A percentile compares a stretch with the other conserved stretches of the same genome.
These are phyloP conservation scores for Aspergillus arachidicola DNA, from an alignment of 2,329 filamentous ascomycete species.

Conservation along the genomic window DNA sequence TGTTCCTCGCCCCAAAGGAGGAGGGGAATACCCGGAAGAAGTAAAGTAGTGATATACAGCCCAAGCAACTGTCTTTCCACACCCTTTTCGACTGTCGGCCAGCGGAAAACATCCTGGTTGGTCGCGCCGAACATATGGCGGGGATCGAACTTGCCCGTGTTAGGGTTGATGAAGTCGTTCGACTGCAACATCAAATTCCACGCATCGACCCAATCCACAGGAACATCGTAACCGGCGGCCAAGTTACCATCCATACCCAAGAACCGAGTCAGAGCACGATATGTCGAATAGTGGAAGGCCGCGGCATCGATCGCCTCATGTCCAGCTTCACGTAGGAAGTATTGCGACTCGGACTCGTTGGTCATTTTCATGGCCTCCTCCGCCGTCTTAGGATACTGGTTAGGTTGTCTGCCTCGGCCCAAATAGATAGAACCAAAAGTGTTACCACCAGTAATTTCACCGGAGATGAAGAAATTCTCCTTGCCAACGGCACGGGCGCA, in stretches of 20 bases:
- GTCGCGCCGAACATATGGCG: slow-evolving; percentile 66
- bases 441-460: slow-evolving; percentile 66
- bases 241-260: slow-evolving; percentile 62
- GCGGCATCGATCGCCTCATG: slow-evolving; percentile 60
- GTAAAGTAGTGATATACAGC: slow-evolving; percentile 60
- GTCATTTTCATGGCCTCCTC: slow-evolving; percentile 53
- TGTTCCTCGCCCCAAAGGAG: slow-evolving; percentile 70
- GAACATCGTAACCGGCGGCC: slow-evolving; percentile 56
- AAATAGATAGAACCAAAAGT: slow-evolving; percentile 63
- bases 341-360: slow-evolving; percentile 45
- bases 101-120: slow-evolving; percentile 68
- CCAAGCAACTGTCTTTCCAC: slow-evolving; percentile 60
- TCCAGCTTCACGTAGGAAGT: slow-evolving; percentile 57
- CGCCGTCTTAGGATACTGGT: slow-evolving; percentile 53
- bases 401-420: slow-evolving; percentile 61
- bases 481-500: slow-evolving; percentile 61
- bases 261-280: slow-evolving; percentile 63
- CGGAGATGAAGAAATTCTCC: slow-evolving; percentile 65
- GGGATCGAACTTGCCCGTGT: slow-evolving; percentile 64
- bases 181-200: slow-evolving; percentile 61
- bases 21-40: slow-evolving; percentile 63
- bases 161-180: slow-evolving; percentile 63
- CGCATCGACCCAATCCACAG: slow-evolving; percentile 56
- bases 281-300: slow-evolving; percentile 67
- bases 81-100: slow-evolving; percentile 62